These are phyloP conservation scores for Gaeumannomyces tritici DNA, from an alignment of 2,329 filamentous ascomycete genomes.

Conservation along the genomic window DNA sequence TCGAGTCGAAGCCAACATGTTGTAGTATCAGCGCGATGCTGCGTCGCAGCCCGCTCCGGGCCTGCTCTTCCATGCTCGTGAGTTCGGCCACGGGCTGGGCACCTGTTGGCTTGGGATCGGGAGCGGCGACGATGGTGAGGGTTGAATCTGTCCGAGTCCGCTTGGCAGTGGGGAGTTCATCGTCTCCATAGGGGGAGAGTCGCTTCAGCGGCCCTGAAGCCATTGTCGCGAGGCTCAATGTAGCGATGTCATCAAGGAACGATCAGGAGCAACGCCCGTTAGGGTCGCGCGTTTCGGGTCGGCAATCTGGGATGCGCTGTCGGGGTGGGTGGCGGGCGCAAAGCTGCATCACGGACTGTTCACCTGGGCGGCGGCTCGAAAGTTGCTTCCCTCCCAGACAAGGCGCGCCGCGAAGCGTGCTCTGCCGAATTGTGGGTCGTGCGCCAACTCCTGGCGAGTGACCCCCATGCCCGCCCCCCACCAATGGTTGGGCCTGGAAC, in stretches of 20 bases:
- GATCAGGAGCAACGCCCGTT: not conserved
- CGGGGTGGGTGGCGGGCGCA: not conserved
- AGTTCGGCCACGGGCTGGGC: not conserved
- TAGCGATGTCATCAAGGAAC: slow-evolving; percentile 4
- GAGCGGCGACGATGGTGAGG: slow-evolving; percentile 1
- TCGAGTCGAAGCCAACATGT: slow-evolving; percentile 48
- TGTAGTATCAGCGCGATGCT: slow-evolving; percentile 45
- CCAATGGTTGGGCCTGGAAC: not conserved
- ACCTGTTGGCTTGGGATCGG: slow-evolving; percentile 10
- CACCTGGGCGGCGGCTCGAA: not conserved
- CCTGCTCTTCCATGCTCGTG: slow-evolving; percentile 17
- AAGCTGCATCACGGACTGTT: not conserved
- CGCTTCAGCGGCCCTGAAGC: slow-evolving; percentile 23
- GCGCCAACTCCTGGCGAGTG: not conserved
- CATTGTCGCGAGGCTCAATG: slow-evolving; percentile 9
- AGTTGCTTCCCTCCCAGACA: not conserved
- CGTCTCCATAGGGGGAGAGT: slow-evolving; percentile 19
- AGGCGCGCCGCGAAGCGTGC: not conserved
- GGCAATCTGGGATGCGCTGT: not conserved
- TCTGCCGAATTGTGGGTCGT: not conserved
- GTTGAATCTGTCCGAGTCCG: slow-evolving; percentile 16
- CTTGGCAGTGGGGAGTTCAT: slow-evolving; percentile 19
- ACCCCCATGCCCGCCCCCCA: not conserved
- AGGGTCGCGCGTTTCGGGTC: not conserved
- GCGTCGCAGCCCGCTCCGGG: slow-evolving; percentile 37